Evolutionary conservation across 2,329 filamentous ascomycete species (phyloP).

Genomic region (Metarhizium sp.): DNA sequence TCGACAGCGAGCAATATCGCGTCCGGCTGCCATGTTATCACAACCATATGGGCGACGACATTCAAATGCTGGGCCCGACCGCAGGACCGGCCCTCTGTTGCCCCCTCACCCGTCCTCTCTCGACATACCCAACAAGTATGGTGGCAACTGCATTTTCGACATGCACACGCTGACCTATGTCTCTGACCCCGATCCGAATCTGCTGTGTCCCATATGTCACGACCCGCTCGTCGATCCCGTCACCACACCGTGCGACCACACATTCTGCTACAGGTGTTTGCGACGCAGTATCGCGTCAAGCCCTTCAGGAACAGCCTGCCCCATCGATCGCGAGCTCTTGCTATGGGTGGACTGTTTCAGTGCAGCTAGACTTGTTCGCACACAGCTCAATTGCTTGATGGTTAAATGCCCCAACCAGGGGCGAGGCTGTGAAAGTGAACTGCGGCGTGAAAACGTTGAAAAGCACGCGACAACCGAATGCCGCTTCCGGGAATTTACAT

Average conservation of each 20-base stretch:
- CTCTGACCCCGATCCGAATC: conserved; percentile 33
- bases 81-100: conserved; percentile 24
- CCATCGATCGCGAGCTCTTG: conserved; percentile 44
- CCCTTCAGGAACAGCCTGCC: conserved; percentile 36
- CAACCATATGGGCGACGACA: conserved; percentile 10
- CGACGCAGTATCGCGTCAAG: conserved; percentile 30
- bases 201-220: conserved; percentile 48
- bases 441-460: conserved; percentile 44
- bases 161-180: conserved; percentile 36
- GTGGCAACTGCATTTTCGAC: conserved; percentile 31
- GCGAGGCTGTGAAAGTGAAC: conserved; percentile 39
- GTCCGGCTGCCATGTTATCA: conserved; percentile 4
- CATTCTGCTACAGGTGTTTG: conserved; percentile 53
- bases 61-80: conserved; percentile 15
- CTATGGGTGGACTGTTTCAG: conserved; percentile 30
- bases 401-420: conserved; percentile 48
- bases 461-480: conserved; percentile 49
- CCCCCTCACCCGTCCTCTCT: conserved; percentile 28
- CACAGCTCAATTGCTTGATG: conserved; percentile 50
- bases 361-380: conserved; percentile 40
- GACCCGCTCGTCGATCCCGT: conserved; percentile 50
- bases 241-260: conserved; percentile 55
- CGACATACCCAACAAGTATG: conserved; percentile 28
- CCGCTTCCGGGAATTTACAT: conserved; percentile 44
- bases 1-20: conserved; percentile 10